phyloP scores from a whole-genome alignment of 2,329 filamentous ascomycete species.

The Pseudogymnoascus sp. region DNA sequence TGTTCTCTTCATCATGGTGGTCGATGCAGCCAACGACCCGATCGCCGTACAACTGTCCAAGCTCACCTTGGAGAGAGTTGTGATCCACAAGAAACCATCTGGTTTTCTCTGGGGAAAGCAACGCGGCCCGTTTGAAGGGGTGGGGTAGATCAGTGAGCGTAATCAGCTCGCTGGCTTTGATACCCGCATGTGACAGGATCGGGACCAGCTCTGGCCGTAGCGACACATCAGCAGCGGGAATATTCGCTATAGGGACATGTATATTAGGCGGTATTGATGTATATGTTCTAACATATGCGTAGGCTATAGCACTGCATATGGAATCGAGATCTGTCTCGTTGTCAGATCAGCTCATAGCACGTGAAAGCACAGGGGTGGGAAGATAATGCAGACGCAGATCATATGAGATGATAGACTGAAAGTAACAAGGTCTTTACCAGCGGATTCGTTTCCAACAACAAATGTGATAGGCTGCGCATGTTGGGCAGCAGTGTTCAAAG shows the following conservation, averaged over 20 bases:
- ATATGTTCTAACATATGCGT: slow-evolving; percentile 66
- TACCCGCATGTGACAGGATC: slow-evolving; percentile 53
- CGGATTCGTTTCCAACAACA: slow-evolving; percentile 62
- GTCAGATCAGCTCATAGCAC: slow-evolving; percentile 1
- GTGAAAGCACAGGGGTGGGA: not conserved
- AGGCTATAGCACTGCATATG: slow-evolving; percentile 64
- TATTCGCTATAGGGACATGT: slow-evolving; percentile 67
- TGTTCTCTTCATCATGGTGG: slow-evolving; percentile 68
- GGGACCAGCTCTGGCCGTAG: slow-evolving; percentile 68
- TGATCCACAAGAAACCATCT: slow-evolving; percentile 74
- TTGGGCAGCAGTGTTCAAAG: slow-evolving; percentile 38
- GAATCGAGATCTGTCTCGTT: slow-evolving; percentile 63
- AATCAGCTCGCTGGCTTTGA: slow-evolving; percentile 55
- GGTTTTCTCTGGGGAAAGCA: slow-evolving; percentile 43
- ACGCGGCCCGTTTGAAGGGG: slow-evolving; percentile 42
- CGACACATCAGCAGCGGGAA: slow-evolving; percentile 58
- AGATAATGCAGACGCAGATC: not conserved
- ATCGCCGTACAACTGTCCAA: slow-evolving; percentile 46
- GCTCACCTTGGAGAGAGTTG: slow-evolving; percentile 59
- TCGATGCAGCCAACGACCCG: slow-evolving; percentile 63
- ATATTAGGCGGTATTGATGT: slow-evolving; percentile 35
- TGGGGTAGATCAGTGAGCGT: slow-evolving; percentile 52
- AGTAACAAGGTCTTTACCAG: slow-evolving; percentile 37
- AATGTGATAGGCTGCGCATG: slow-evolving; percentile 47
- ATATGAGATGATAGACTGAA: not conserved